These are phyloP conservation scores for Barnettozyma sp. DNA, from an alignment of 805 yeast species.

Conservation along the genomic window DNA sequence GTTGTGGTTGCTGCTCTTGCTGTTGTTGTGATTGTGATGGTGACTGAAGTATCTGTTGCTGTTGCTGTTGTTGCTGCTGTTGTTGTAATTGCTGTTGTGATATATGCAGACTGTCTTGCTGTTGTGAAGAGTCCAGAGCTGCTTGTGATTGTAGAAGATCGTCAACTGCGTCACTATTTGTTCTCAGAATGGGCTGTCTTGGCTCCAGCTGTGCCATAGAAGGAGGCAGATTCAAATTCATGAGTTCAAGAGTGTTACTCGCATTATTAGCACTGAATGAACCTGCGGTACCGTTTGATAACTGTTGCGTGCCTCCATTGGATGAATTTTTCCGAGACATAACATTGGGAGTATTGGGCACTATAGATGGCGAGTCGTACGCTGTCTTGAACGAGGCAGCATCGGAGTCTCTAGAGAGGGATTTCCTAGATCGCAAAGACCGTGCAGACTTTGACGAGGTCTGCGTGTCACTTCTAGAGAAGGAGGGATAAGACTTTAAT, in stretches of 20 bases:
- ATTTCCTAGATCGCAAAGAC: slow-evolving; percentile 32
- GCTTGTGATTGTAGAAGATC: slow-evolving; percentile 8
- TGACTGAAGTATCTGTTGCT: too few relatives aligned
- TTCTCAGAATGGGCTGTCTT: slow-evolving; percentile 62
- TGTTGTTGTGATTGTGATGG: too few relatives aligned
- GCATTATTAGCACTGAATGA: slow-evolving; percentile 17
- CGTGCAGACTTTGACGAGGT: slow-evolving; percentile 42
- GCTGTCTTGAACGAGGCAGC: slow-evolving; percentile 29
- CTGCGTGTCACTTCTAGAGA: slow-evolving; percentile 49
- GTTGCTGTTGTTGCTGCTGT: too few relatives aligned
- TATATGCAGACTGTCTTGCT: too few relatives aligned
- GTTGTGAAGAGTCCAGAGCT: too few relatives aligned
- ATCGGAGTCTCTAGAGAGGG: slow-evolving; percentile 24
- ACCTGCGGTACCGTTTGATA: slow-evolving; percentile 10
- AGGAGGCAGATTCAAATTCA: slow-evolving; percentile 44
- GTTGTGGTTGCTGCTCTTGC: too few relatives aligned
- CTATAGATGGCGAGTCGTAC: slow-evolving; percentile 23
- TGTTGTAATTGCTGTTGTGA: too few relatives aligned
- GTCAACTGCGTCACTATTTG: slow-evolving; percentile 30
- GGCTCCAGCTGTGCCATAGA: slow-evolving; percentile 68
- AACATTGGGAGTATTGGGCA: slow-evolving; percentile 22
- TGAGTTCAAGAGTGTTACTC: too few relatives aligned
- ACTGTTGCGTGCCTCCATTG: slow-evolving; percentile 12
- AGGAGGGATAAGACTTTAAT: slow-evolving; percentile 31
- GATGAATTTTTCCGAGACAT: slow-evolving; percentile 23